These are phyloP conservation scores for Monosporozyma yasuniensis DNA, from an alignment of 805 yeast species.

Conservation along the genomic window DNA sequence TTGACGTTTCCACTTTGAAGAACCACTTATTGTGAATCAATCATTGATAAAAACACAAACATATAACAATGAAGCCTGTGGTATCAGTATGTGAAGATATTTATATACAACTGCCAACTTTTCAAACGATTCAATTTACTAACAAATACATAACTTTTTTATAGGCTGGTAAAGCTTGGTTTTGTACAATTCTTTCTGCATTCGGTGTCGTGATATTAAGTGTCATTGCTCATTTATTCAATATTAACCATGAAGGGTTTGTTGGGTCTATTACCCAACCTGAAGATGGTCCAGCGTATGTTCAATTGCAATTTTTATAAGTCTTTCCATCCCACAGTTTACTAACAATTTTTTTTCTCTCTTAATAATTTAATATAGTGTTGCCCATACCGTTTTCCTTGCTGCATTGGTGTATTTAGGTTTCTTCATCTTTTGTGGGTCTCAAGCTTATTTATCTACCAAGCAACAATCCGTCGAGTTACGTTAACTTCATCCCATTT, in stretches of 20 bases:
- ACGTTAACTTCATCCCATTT: constrained; percentile 11
- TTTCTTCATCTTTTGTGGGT: constrained; percentile 85
- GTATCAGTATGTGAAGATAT: constrained; percentile 36
- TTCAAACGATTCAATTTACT: not conserved
- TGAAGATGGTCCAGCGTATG: constrained; percentile 74
- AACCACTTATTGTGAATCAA: not conserved
- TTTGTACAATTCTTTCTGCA: constrained; percentile 86
- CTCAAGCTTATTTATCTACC: constrained; percentile 58
- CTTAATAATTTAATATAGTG: constrained; percentile 33
- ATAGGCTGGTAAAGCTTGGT: constrained; percentile 82
- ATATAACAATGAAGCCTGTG: constrained; percentile 36
- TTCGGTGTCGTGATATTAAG: constrained; percentile 85
- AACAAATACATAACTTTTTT: not conserved
- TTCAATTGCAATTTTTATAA: constrained; percentile 1
- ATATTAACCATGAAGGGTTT: constrained; percentile 77
- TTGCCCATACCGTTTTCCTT: constrained; percentile 81
- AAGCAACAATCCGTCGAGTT: constrained; percentile 60
- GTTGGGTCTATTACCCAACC: constrained; percentile 90
- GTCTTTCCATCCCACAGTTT: not conserved
- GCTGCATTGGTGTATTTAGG: constrained; percentile 77
- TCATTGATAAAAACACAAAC: not conserved
- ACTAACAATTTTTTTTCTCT: not conserved
- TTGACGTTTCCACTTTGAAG: not conserved
- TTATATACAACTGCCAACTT: not conserved
- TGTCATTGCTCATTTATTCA: constrained; percentile 75